Conservation (phyloP, 2,329 filamentous ascomycete species). For the Apiospora pterosperma region DNA sequence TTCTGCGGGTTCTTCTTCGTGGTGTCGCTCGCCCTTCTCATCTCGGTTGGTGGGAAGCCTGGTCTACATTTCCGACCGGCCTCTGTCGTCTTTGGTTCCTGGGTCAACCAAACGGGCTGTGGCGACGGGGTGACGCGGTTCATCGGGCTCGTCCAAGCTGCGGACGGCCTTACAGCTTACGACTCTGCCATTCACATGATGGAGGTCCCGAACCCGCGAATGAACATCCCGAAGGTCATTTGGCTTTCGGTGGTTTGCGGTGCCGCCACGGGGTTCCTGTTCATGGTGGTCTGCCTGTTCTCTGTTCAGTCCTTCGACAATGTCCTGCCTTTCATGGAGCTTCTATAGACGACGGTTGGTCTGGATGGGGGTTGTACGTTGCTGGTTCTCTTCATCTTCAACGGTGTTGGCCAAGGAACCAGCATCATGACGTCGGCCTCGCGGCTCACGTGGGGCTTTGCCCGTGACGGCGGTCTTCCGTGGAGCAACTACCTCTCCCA, state of each 20-base stretch:
- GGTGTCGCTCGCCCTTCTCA: conserved; percentile 47
- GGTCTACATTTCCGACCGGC: conserved; percentile 44
- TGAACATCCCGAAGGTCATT: conserved; percentile 48
- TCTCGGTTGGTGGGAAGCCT: conserved; percentile 44
- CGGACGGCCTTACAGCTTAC: conserved; percentile 55
- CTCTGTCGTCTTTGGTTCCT: conserved; percentile 49
- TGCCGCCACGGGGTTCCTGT: conserved; percentile 46
- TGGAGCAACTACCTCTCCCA: conserved; percentile 42
- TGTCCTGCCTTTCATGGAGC: conserved; percentile 47
- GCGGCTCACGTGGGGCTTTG: conserved; percentile 51
- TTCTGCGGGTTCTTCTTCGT: conserved; percentile 51
- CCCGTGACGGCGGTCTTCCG: conserved; percentile 47
- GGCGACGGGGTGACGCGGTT: conserved; percentile 55
- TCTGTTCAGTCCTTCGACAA: conserved; percentile 43
- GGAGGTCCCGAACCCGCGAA: conserved; percentile 50
- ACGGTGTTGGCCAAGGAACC: conserved; percentile 50
- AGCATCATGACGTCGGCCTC: conserved; percentile 49
- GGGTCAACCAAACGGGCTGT: conserved; percentile 52
- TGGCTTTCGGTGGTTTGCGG: conserved; percentile 49
- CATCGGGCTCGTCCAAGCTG: conserved; percentile 52
- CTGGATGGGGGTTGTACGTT: conserved; percentile 40
- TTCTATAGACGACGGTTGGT: conserved; percentile 37
- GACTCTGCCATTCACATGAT: conserved; percentile 58
- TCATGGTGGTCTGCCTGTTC: conserved; percentile 50
- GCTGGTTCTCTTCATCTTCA: conserved; percentile 51